Conservation (phyloP, 2,329 filamentous ascomycete genomes). For the Aspergillus caelatus region DNA sequence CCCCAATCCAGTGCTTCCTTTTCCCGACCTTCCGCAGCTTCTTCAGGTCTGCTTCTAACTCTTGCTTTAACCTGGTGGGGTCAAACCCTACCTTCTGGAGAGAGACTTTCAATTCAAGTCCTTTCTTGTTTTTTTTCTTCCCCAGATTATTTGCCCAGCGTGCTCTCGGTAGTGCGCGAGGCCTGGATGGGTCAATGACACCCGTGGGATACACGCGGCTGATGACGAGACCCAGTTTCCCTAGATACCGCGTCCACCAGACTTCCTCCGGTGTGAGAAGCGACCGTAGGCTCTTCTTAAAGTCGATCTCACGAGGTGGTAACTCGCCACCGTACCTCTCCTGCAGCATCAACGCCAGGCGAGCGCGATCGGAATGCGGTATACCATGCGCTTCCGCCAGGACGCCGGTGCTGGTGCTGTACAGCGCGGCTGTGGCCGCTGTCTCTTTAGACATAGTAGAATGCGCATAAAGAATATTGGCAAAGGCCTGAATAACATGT, state of each 20-base stretch:
- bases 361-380: slow-evolving; percentile 35
- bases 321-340: slow-evolving; percentile 37
- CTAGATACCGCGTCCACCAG: slow-evolving; percentile 40
- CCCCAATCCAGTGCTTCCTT: slow-evolving; percentile 41
- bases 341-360: slow-evolving; percentile 37
- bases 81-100: slow-evolving; percentile 29
- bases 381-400: slow-evolving; percentile 38
- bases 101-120: slow-evolving; percentile 29
- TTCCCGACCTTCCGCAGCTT: slow-evolving; percentile 40
- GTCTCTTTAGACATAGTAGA: slow-evolving; percentile 36
- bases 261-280: slow-evolving; percentile 36
- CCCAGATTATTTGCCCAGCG: slow-evolving; percentile 34
- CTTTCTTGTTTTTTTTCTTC: slow-evolving; percentile 35
- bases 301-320: slow-evolving; percentile 35
- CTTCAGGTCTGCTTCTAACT: slow-evolving; percentile 26
- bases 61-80: slow-evolving; percentile 27
- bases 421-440: slow-evolving; percentile 34
- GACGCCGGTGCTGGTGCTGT: slow-evolving; percentile 36
- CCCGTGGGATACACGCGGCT: slow-evolving; percentile 37
- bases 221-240: slow-evolving; percentile 33
- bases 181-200: slow-evolving; percentile 26
- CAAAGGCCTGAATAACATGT: slow-evolving; percentile 33
- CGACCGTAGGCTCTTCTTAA: slow-evolving; percentile 30
- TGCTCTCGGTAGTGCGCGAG: slow-evolving; percentile 30
- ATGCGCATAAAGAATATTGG: slow-evolving; percentile 37